Evolutionary conservation across 2,329 filamentous ascomycete species (phyloP), one percentile per base, ranked within the genome.

Genomic region (Alternaria ventricosa): DNA sequence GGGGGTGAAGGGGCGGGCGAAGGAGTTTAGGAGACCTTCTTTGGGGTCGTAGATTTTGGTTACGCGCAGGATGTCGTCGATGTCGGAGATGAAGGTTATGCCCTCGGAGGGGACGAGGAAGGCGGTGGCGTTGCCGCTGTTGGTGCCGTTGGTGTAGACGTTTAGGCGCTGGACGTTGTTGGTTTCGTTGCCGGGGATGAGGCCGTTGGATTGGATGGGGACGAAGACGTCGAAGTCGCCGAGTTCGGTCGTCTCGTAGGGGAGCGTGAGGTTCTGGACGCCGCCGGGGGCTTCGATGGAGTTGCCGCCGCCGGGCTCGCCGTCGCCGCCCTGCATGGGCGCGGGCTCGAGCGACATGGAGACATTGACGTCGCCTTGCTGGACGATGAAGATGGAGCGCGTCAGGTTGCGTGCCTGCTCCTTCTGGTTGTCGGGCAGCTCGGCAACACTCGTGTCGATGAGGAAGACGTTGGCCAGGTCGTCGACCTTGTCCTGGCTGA

Each of bases 11-110:
- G 89, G 84, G 5, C 87, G 86, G 0, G 91, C 91, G 72, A 94
- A 94, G 0, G 90, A 89, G 80, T 94, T 94, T 11, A 94, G 82
- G 0, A 94, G 82, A 6, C 92, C 92, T 74, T 94, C 86, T 67
- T 89, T 87, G 0, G 92, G 92, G 51, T 91, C 79, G 77, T 92
- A 94, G 75, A 94, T 94, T 79, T 93, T 92, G 60, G 92, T 94
- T 2, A 94, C 82, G n/a, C 92, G 88, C 0, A 94, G 85, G 61
- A 93, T 93, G 73, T 94, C 92, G 69, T 94, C 92, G 65, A 94
- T 92, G 72, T 94, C 92, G 1, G 89, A 92, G 69, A 94, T 82
- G 64, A 94, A 84, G 1, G 92, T 94, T 22, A 93, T 80, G 18
- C 92, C 92, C 13, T 84, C 82, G 0, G 88, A 82, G 0, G 92